Conservation (phyloP, 2,329 filamentous ascomycete genomes). For the Epichloe bromicola region DNA sequence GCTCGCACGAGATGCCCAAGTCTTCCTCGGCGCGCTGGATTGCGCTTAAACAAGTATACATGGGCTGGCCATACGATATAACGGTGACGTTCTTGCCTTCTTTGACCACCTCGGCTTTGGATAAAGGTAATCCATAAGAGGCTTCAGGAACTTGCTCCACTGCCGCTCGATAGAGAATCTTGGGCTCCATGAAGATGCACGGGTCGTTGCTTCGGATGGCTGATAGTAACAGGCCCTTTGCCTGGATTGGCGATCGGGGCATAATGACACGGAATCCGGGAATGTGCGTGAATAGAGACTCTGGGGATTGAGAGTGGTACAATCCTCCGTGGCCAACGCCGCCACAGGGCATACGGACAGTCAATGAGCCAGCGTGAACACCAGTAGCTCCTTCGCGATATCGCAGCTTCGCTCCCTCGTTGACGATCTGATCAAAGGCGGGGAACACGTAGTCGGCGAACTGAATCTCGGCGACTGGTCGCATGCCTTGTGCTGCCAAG, state of each 20-base stretch:
- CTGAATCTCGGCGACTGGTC: slow-evolving; percentile 85
- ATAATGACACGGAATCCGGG: slow-evolving; percentile 78
- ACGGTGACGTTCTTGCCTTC: slow-evolving; percentile 70
- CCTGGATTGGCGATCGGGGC: slow-evolving; percentile 73
- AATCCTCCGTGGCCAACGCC: slow-evolving; percentile 80
- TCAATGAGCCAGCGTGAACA: slow-evolving; percentile 60
- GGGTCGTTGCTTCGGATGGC: slow-evolving; percentile 74
- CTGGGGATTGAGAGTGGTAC: slow-evolving; percentile 82
- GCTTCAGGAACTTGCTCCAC: slow-evolving; percentile 81
- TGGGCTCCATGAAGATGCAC: slow-evolving; percentile 87
- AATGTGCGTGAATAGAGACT: slow-evolving; percentile 77
- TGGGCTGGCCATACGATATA: slow-evolving; percentile 76
- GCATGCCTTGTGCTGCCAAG: slow-evolving; percentile 79
- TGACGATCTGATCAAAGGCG: slow-evolving; percentile 87
- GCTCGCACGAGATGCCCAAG: slow-evolving; percentile 61
- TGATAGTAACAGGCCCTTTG: slow-evolving; percentile 72
- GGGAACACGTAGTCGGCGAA: slow-evolving; percentile 93
- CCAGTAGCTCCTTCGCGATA: slow-evolving; percentile 55
- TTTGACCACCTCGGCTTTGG: slow-evolving; percentile 74
- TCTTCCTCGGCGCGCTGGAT: slow-evolving; percentile 64
- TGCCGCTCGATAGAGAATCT: slow-evolving; percentile 80
- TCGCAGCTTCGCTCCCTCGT: slow-evolving; percentile 80
- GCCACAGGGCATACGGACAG: slow-evolving; percentile 81
- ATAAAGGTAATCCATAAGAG: slow-evolving; percentile 70
- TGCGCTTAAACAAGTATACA: slow-evolving; percentile 72